Base-by-base conservation (phyloP, 2,329 filamentous ascomycete species). In the Blastomyces percursus region DNA sequence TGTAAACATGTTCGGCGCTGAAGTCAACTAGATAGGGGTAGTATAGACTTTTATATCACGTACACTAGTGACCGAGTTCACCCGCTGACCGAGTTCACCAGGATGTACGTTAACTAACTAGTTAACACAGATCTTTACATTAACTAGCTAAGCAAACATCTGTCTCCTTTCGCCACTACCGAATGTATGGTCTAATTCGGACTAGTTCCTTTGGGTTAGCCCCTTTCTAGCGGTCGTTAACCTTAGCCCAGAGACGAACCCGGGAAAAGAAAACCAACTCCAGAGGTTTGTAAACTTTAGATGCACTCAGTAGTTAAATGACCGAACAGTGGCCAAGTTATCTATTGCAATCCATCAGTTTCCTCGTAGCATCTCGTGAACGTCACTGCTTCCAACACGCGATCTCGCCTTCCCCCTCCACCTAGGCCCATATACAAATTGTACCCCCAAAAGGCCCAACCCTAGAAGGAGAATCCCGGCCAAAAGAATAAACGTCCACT, bases 401-500 rank as follows among this genome's bases (percentile, higher is more conserved):
- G 19, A 38, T 16, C 27, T 40, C 38, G 21, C 42, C 55, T 57
- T n/a, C n/a, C 7, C 38, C 40, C 62, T 63, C 62, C 62, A 63
- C 11, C 32, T 46, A 1, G 56, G 38, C 16, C 56, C 62, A 40
- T 57, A 63, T 44, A 27, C 52, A n/a, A 59, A 54, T 50, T 63
- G 57, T 27, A 61, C 58, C 4, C 44, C 40, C 42, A 61, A 46
- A 14, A 42, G n/a, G n/a, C 38, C 48, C 38, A 59, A 24, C 8
- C 24, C 76, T 64, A 77, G 79, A 11, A 81, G 72, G 27, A 44
- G n/a, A n/a, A 46, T 58, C 21, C 42, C 61, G 11, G 42, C 75
- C 65, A 77, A 79, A 12, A 81, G 72, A 0, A 79, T 81, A 63
- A 82, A 82, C 0, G 78, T 75, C 64, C 71, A 70, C 0, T 80